Base-by-base conservation (phyloP, 164 flowering plant genomes). In the Nymphaea thermarum region DNA sequence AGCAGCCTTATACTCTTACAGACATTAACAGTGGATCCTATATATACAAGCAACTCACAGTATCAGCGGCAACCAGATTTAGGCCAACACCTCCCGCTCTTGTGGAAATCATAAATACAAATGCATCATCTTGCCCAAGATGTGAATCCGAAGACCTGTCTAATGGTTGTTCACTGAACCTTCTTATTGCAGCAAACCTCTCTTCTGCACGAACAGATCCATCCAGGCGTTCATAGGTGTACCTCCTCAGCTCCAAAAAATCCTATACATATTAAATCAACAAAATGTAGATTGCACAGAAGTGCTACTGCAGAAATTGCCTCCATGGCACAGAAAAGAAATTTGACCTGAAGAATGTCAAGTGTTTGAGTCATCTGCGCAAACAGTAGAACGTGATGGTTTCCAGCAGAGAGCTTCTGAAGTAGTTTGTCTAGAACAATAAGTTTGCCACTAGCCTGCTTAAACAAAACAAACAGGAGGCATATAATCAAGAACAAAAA, bases 71-170 rank as follows among this genome's bases (percentile, higher is more conserved):
- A 67, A 89, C 89, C 71, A 93, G 96, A 87, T 93, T 93, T 76
- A 93, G 72, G 67, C 97, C 98, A 78, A 93, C 98, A 70, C 98
- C 98, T 25, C 98, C 98, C 68, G 98, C 97, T 79, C 97, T 82
- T 47, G 98, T 93, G 65, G 97, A 93, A 36, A 93, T 90, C 87
- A 93, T 66, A 75, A 93, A 90, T 67, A 93, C 85, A 82, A 87
- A 93, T 63, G 96, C 87, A 79, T 72, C 77, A 69, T 68, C 70
- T 62, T 74, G 72, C 61, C 77, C 74, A 69, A 71, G 61, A 61
- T 66, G 72, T 53, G 80, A 65, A 68, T 66, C 59, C 44, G 65
- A 62, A 68, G 41, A 47, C 11, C 66, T 80, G 62, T 72, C 69
- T 41, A 61, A 60, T 41, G 78, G 75, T 71, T 75, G 74, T 47